phyloP scores from a whole-genome alignment of 2,329 filamentous ascomycete species.

The Nemania sp. region DNA sequence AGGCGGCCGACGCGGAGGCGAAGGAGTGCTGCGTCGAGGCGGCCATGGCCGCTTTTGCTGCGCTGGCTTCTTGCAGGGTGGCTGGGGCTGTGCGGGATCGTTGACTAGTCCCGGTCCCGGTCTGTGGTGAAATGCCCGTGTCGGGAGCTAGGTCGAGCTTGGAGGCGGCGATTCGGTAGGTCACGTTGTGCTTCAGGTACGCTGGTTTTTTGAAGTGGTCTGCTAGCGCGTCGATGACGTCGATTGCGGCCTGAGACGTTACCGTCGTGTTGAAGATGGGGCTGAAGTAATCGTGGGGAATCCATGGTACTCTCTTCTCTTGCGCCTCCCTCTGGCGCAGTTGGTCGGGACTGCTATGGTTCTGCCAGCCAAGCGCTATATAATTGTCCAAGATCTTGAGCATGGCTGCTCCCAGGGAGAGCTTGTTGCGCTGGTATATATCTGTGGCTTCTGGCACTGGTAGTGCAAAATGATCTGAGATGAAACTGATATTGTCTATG shows the following conservation, averaged over 20 bases:
- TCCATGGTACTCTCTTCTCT: constrained; percentile 55
- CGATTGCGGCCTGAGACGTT: constrained; percentile 47
- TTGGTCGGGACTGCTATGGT: constrained; percentile 49
- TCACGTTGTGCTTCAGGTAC: constrained; percentile 49
- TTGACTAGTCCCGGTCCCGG: background rate
- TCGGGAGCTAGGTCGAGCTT: constrained; percentile 31
- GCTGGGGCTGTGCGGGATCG: constrained; percentile 13
- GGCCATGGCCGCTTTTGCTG: constrained; percentile 36
- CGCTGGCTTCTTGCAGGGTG: constrained; percentile 37
- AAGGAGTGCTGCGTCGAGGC: constrained; percentile 47
- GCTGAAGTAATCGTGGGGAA: constrained; percentile 58
- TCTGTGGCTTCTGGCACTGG: constrained; percentile 56
- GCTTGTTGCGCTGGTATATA: constrained; percentile 55
- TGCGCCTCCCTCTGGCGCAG: constrained; percentile 52
- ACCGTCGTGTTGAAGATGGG: constrained; percentile 58
- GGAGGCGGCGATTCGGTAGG: constrained; percentile 48
- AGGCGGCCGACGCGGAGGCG: constrained; percentile 57
- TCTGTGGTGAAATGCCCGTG: background rate
- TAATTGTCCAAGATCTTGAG: constrained; percentile 59
- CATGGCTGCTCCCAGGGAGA: constrained; percentile 56
- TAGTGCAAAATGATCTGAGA: constrained; percentile 59
- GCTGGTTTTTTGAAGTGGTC: constrained; percentile 57
- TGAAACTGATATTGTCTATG: constrained; percentile 57
- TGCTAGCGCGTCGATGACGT: constrained; percentile 58
- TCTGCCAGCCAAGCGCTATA: constrained; percentile 54